These are phyloP conservation scores for Cladosporium sp. DNA, from an alignment of 2,329 filamentous ascomycete species.

Conservation along the genomic window DNA sequence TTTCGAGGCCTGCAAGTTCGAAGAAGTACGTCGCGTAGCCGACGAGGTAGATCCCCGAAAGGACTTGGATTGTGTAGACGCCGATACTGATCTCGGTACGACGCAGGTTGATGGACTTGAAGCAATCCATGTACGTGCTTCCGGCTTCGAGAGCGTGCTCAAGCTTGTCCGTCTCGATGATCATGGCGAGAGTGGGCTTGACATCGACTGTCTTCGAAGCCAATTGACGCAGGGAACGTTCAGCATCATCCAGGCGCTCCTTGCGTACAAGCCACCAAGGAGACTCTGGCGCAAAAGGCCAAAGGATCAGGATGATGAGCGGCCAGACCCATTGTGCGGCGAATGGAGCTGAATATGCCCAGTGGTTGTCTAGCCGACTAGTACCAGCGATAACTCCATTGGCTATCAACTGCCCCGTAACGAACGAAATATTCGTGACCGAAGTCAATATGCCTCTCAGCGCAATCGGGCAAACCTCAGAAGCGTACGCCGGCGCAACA, in stretches of 20 bases:
- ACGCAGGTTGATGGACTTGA: slow-evolving; percentile 43
- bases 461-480: slow-evolving; percentile 62
- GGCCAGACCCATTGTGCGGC: slow-evolving; percentile 48
- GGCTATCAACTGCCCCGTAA: slow-evolving; percentile 60
- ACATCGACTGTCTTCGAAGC: slow-evolving; percentile 43
- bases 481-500: slow-evolving; percentile 62
- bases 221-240: slow-evolving; percentile 37
- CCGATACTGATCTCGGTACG: slow-evolving; percentile 47
- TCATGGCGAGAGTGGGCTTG: slow-evolving; percentile 40
- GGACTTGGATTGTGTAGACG: slow-evolving; percentile 46
- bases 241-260: slow-evolving; percentile 38
- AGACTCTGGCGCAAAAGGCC: slow-evolving; percentile 41
- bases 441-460: slow-evolving; percentile 60
- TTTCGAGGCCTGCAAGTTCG: slow-evolving; percentile 43
- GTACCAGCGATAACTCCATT: slow-evolving; percentile 42
- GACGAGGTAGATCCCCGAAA: slow-evolving; percentile 46
- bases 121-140: slow-evolving; percentile 43
- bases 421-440: slow-evolving; percentile 63
- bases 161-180: slow-evolving; percentile 41
- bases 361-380: slow-evolving; percentile 35
- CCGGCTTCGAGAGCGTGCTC: slow-evolving; percentile 43
- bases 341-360: slow-evolving; percentile 47
- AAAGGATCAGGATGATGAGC: slow-evolving; percentile 38
- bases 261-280: slow-evolving; percentile 43
- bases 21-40: slow-evolving; percentile 53